Conservation (phyloP, 345 rosid genomes). For the Excoecaria agallocha region DNA sequence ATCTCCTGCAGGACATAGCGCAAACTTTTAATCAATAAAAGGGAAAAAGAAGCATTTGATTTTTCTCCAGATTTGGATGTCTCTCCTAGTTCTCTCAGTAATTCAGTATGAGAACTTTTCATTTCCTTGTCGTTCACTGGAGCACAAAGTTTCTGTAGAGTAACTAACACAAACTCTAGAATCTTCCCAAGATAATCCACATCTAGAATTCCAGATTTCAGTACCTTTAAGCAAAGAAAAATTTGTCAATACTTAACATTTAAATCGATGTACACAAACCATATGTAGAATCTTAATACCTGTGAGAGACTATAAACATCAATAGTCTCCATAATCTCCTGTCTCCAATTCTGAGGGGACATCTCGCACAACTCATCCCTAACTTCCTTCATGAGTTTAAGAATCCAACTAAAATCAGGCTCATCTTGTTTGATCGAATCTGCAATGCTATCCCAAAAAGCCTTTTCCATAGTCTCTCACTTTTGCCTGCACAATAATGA, state of each 20-base stretch:
- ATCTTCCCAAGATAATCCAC: constrained; percentile 66
- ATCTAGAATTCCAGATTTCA: constrained; percentile 68
- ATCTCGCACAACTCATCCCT: constrained; percentile 84
- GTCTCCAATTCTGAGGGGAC: constrained; percentile 79
- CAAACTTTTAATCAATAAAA: constrained; percentile 65
- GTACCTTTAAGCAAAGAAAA: constrained; percentile 40
- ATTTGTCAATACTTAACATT: constrained; percentile 1
- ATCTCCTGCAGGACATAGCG: constrained; percentile 80
- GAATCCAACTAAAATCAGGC: constrained; percentile 60
- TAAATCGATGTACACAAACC: too few relatives aligned
- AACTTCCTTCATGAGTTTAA: constrained; percentile 78
- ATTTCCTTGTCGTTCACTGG: constrained; percentile 65
- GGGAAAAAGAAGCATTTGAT: constrained; percentile 45
- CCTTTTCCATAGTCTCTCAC: constrained; percentile 76
- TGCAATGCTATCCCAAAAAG: constrained; percentile 79
- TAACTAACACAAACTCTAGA: constrained; percentile 67
- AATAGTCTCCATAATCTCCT: constrained; percentile 59
- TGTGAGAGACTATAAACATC: constrained; percentile 73
- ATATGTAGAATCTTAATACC: constrained; percentile 36
- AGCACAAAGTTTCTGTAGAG: constrained; percentile 76
- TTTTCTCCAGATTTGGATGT: constrained; percentile 47
- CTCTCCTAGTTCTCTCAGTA: constrained; percentile 61
- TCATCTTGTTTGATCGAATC: constrained; percentile 62
- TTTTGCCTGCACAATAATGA: constrained; percentile 42
- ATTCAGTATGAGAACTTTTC: constrained; percentile 42